phyloP scores from a whole-genome alignment of 352 stramenopile species.

The Phytophthora cryptogea region DNA sequence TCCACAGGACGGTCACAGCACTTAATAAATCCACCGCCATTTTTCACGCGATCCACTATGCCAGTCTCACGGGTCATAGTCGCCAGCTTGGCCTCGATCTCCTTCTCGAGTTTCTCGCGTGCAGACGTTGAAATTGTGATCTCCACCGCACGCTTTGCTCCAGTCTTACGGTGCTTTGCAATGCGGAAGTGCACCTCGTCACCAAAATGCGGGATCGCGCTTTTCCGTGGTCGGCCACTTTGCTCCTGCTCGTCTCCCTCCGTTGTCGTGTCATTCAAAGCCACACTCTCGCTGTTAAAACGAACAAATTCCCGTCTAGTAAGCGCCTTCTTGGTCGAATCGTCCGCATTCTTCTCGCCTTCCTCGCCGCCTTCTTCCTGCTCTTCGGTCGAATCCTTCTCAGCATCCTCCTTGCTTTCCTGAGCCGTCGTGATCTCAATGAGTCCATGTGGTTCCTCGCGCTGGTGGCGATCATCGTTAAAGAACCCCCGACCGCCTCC shows the following conservation, averaged over 20 bases:
- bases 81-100: slow-evolving; percentile 67
- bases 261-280: background rate
- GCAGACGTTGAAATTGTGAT: slow-evolving; percentile 62
- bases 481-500: slow-evolving; percentile 36
- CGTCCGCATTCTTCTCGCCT: slow-evolving; percentile 1
- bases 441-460: slow-evolving; percentile 53
- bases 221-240: slow-evolving; percentile 14
- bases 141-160: slow-evolving; percentile 66
- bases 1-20: slow-evolving; percentile 72
- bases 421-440: slow-evolving; percentile 40
- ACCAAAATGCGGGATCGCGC: slow-evolving; percentile 52
- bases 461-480: slow-evolving; percentile 33
- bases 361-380: slow-evolving; percentile 17
- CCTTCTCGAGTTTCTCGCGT: slow-evolving; percentile 64
- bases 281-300: slow-evolving; percentile 62
- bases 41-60: slow-evolving; percentile 64
- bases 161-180: slow-evolving; percentile 69
- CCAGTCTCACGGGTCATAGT: slow-evolving; percentile 62
- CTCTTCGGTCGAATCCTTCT: too few relatives aligned
- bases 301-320: slow-evolving; percentile 46
- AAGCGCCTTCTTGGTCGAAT: slow-evolving; percentile 21
- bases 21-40: slow-evolving; percentile 69
- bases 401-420: slow-evolving; percentile 24
- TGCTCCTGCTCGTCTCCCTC: slow-evolving; percentile 29
- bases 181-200: slow-evolving; percentile 80